These are phyloP conservation scores for Eucalyptus fibrosa DNA, from an alignment of 345 rosid genomes.

Conservation along the genomic window DNA sequence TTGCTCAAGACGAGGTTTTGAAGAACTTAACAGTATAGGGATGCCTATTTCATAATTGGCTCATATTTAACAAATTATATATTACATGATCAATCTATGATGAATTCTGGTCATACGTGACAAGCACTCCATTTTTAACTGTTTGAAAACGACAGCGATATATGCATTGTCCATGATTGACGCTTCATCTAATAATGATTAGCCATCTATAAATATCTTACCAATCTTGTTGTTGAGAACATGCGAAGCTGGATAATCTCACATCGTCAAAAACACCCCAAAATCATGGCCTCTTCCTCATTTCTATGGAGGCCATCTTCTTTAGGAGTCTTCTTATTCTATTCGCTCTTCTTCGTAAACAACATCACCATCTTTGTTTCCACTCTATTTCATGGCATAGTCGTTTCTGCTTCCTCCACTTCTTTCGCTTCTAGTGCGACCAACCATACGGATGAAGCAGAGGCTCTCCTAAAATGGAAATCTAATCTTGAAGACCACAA, in stretches of 20 bases:
- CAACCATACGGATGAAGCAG: not conserved
- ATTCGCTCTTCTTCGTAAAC: not conserved
- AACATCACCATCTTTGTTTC: not conserved
- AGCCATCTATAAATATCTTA: not conserved
- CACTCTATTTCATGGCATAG: not conserved
- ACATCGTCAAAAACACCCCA: not conserved
- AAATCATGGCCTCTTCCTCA: not conserved
- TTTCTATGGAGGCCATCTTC: not conserved
- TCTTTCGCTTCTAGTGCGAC: not conserved
- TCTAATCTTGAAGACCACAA: not conserved
- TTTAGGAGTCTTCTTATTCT: not conserved
- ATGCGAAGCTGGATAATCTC: not conserved
- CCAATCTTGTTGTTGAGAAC: not conserved
- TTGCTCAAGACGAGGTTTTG: not conserved
- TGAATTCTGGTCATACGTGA: no score
- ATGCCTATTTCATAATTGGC: no score
- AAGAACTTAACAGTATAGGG: no score
- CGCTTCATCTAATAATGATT: not conserved
- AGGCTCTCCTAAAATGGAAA: not conserved
- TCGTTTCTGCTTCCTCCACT: not conserved
- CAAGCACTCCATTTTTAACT: no score
- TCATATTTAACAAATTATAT: no score
- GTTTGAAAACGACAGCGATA: fast-evolving
- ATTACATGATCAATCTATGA: no score
- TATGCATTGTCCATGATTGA: not conserved